phyloP scores from a whole-genome alignment of 371 early-diverging fungal genomes.

The Fennellomyces sp. region DNA sequence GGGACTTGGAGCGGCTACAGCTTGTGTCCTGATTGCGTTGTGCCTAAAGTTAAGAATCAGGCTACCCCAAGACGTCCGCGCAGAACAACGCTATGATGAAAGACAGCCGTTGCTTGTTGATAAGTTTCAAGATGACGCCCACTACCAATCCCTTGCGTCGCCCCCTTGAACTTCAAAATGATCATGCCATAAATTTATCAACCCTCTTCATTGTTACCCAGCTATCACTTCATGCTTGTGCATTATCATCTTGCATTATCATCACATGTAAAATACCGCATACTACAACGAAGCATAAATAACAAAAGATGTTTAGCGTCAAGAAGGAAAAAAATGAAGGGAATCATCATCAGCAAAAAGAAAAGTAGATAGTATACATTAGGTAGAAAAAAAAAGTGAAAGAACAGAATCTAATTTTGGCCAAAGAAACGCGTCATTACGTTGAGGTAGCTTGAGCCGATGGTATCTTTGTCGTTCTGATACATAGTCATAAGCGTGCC shows the following conservation, averaged over 20 bases:
- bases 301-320: not conserved
- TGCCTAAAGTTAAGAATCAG: not conserved
- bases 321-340: not conserved
- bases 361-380: not conserved
- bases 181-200: not conserved
- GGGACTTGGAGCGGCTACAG: constrained; percentile 2
- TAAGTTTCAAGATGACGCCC: not conserved
- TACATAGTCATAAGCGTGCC: constrained; percentile 84
- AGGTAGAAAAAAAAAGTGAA: not conserved
- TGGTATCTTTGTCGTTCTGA: constrained; percentile 76
- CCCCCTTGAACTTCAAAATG: not conserved
- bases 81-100: not conserved
- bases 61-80: constrained; percentile 5
- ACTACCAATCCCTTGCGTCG: not conserved
- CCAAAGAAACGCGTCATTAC: constrained; percentile 86
- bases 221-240: not conserved
- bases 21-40: constrained; percentile 1
- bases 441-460: constrained; percentile 74
- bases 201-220: not conserved
- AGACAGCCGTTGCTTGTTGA: not conserved
- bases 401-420: constrained; percentile 56
- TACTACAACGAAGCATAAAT: not conserved
- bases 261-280: not conserved
- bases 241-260: not conserved
- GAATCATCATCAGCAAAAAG: not conserved